phyloP scores from a whole-genome alignment of 208 protist genomes.

The Trypanosoma melophagium region DNA sequence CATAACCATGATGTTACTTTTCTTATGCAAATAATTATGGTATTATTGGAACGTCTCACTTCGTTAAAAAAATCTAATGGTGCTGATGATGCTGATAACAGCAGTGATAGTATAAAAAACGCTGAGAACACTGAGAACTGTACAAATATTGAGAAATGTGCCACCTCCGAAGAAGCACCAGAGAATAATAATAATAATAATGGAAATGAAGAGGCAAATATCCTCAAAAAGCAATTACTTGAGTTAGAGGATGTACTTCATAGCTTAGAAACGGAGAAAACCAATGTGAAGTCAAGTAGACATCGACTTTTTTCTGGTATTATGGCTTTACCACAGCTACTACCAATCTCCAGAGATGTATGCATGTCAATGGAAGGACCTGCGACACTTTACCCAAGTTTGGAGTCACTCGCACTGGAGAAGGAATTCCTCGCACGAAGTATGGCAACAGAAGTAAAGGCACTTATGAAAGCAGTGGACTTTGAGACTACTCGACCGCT shows the following conservation, averaged over 20 bases:
- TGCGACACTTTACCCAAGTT: neutral
- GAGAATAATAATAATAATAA: neutral
- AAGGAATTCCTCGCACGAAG: neutral
- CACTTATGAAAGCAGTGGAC: slow-evolving; percentile 23
- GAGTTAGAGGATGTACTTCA: slow-evolving; percentile 14
- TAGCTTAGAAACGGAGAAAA: neutral
- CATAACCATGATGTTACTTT: slow-evolving; percentile 12
- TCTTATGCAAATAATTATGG: slow-evolving; percentile 10
- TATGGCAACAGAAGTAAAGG: slow-evolving; percentile 13
- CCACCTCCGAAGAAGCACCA: no score
- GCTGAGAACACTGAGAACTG: neutral
- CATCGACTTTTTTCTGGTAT: slow-evolving; percentile 4
- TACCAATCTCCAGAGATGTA: slow-evolving; percentile 13
- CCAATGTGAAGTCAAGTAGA: neutral
- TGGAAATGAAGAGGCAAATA: neutral
- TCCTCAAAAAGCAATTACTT: slow-evolving; percentile 10
- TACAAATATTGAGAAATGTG: neutral
- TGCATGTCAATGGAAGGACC: no score
- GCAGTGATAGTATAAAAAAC: neutral
- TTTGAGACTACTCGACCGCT: slow-evolving; percentile 29
- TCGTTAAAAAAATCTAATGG: neutral
- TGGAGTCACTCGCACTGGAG: neutral
- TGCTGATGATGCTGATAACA: neutral
- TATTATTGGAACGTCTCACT: slow-evolving; percentile 11
- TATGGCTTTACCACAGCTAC: slow-evolving; percentile 3